These are phyloP conservation scores for Oropetium thomaeum DNA, from an alignment of 176 grass and related monocot species.

Conservation along the genomic window DNA sequence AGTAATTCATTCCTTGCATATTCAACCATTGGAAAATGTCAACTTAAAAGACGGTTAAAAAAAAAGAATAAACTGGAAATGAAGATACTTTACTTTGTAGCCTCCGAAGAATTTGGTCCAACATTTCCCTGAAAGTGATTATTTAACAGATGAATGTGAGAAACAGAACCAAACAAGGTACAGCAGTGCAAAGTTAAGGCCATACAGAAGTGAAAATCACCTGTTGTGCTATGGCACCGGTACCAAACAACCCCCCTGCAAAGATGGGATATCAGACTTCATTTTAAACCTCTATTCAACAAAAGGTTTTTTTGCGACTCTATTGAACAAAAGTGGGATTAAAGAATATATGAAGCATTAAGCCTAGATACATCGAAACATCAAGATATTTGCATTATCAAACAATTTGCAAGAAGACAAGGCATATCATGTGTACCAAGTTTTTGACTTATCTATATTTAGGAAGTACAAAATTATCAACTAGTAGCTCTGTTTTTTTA, in stretches of 20 bases:
- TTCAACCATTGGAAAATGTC: slow-evolving; percentile 31
- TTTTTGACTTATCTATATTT: no score
- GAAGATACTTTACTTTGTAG: slow-evolving; percentile 67
- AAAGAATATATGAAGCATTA: slow-evolving; percentile 10
- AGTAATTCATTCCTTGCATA: slow-evolving; percentile 84
- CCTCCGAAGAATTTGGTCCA: slow-evolving; percentile 57
- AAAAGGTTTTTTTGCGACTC: no score
- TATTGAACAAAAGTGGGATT: not conserved
- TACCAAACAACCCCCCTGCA: slow-evolving; percentile 64
- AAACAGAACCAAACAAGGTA: slow-evolving; percentile 30
- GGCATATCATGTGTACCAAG: not conserved
- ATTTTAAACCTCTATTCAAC: slow-evolving; percentile 6
- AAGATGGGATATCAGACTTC: slow-evolving; percentile 23
- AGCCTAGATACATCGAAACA: not conserved
- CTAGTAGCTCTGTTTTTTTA: no score
- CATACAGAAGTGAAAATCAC: slow-evolving; percentile 42
- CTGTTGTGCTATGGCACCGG: slow-evolving; percentile 48
- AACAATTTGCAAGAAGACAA: slow-evolving; percentile 2
- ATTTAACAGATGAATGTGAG: slow-evolving; percentile 28
- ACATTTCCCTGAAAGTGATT: slow-evolving; percentile 64
- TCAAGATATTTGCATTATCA: slow-evolving; percentile 4
- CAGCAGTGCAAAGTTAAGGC: not conserved
- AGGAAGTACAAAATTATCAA: not conserved
- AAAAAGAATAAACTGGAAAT: not conserved
- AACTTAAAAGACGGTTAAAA: slow-evolving; percentile 21